phyloP scores from a whole-genome alignment of 2,329 filamentous ascomycete genomes.

The Colletotrichum lentis region DNA sequence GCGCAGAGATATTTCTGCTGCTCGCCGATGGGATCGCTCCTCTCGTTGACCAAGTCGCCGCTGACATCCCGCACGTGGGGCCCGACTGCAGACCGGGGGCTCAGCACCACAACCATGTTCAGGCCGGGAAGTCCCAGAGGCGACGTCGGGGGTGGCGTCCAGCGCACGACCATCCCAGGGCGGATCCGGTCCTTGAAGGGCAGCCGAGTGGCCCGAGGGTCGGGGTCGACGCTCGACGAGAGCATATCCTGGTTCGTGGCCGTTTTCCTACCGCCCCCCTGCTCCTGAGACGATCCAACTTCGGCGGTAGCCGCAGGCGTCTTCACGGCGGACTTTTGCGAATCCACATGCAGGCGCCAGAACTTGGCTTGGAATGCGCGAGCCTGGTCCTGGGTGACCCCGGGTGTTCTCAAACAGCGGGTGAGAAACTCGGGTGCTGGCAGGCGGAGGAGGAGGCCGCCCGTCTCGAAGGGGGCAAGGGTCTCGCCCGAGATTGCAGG shows the following conservation, averaged over 20 bases:
- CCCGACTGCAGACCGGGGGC: slow-evolving; percentile 40
- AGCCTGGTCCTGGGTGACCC: slow-evolving; percentile 50
- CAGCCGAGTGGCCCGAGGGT: slow-evolving; percentile 38
- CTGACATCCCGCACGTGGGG: slow-evolving; percentile 38
- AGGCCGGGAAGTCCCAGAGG: slow-evolving; percentile 34
- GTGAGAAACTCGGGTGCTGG: slow-evolving; percentile 51
- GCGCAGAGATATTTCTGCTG: slow-evolving; percentile 49
- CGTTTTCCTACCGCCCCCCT: background rate
- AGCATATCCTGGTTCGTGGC: slow-evolving; percentile 12
- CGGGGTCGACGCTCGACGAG: slow-evolving; percentile 45
- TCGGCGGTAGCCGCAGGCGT: background rate
- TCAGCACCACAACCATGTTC: slow-evolving; percentile 48
- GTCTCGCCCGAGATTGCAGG: slow-evolving; percentile 47
- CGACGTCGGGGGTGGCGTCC: slow-evolving; percentile 40
- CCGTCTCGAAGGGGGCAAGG: slow-evolving; percentile 53
- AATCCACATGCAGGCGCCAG: slow-evolving; percentile 55
- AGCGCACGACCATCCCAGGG: slow-evolving; percentile 54
- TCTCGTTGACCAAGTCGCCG: slow-evolving; percentile 36
- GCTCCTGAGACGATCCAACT: background rate
- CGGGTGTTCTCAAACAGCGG: slow-evolving; percentile 51
- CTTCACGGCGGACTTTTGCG: slow-evolving; percentile 39
- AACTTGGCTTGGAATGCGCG: slow-evolving; percentile 53
- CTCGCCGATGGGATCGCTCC: slow-evolving; percentile 25
- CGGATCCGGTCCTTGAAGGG: slow-evolving; percentile 53
- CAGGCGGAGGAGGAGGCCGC: slow-evolving; percentile 53